Percentiles rank a stretch among this genome's conserved stretches.
Evolutionary conservation across 2,329 filamentous ascomycete species (phyloP).

Genomic region (Nannizziopsis arthrosporioides): DNA sequence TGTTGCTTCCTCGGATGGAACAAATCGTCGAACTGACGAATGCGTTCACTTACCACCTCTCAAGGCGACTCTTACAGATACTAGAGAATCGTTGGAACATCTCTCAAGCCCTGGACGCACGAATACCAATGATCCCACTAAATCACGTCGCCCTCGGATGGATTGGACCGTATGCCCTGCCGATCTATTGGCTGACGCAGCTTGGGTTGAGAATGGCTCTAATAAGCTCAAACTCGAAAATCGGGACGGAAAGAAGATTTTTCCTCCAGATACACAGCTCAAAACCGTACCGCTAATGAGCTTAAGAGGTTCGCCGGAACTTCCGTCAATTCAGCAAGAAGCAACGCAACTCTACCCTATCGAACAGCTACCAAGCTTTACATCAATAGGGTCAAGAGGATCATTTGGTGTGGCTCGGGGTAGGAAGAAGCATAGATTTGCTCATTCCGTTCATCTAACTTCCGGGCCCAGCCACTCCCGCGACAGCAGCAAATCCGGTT

Average conservation of each 20-base stretch:
- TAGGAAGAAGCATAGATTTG: conserved; percentile 49
- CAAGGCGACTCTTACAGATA: conserved; percentile 19
- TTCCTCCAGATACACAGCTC: conserved; percentile 20
- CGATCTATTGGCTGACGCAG: conserved; percentile 77
- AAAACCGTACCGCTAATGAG: conserved; percentile 12
- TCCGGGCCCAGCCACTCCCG: conserved; percentile 44
- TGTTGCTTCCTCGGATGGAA: conserved; percentile 37
- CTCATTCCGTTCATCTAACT: conserved; percentile 45
- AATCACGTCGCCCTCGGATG: conserved; percentile 59
- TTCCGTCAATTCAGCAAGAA: background rate
- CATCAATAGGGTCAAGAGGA: conserved; percentile 22
- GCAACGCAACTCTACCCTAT: conserved; percentile 13
- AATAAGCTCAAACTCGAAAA: conserved; percentile 77
- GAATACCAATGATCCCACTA: conserved; percentile 38
- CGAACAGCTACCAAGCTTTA: conserved; percentile 33
- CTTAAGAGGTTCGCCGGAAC: background rate
- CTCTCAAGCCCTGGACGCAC: conserved; percentile 6
- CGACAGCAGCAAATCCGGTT: conserved; percentile 41
- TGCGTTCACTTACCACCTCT: conserved; percentile 36
- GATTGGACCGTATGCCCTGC: conserved; percentile 78
- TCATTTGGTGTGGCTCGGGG: conserved; percentile 35
- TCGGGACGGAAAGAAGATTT: conserved; percentile 62
- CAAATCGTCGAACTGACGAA: conserved; percentile 36
- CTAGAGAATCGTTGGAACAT: background rate
- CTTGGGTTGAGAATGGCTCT: conserved; percentile 74